Evolutionary conservation across 2,329 filamentous ascomycete genomes (phyloP).

Genomic region (Cylindrodendrum hubeiense): DNA sequence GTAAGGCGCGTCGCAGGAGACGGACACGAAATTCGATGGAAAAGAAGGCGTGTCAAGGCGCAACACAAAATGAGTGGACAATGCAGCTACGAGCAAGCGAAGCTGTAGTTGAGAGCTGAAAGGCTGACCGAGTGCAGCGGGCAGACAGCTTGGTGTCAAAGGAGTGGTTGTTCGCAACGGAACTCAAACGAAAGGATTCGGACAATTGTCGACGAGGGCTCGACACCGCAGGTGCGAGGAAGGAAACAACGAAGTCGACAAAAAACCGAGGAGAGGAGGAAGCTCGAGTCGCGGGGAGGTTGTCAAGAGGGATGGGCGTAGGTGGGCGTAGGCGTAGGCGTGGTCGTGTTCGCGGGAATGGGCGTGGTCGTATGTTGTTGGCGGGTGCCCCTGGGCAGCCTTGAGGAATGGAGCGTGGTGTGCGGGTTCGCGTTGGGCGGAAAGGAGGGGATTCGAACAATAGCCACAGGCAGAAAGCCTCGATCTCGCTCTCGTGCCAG

Average conservation of each 20-base stretch:
- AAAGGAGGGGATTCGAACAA: conserved; percentile 35
- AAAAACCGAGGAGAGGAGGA: background rate
- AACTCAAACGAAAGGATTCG: conserved; percentile 18
- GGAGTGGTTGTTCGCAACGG: conserved; percentile 36
- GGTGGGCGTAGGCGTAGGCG: conserved; percentile 11
- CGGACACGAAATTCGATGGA: conserved; percentile 11
- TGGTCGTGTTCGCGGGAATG: conserved; percentile 3
- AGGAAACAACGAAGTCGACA: conserved; percentile 24
- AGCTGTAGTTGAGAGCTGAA: conserved; percentile 35
- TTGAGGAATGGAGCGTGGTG: conserved; percentile 31
- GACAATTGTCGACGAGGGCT: conserved; percentile 25
- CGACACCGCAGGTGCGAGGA: conserved; percentile 45
- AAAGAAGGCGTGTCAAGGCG: conserved; percentile 25
- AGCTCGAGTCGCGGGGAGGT: background rate
- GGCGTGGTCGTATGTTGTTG: conserved; percentile 4
- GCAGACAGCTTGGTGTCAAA: conserved; percentile 33
- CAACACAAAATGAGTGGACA: conserved; percentile 30
- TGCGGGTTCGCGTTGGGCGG: conserved; percentile 34
- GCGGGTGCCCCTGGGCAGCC: conserved; percentile 33
- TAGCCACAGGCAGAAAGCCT: conserved; percentile 34
- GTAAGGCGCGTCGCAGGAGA: conserved; percentile 15
- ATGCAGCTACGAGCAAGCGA: conserved; percentile 34
- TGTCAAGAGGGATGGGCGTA: background rate
- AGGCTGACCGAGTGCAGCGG: conserved; percentile 43
- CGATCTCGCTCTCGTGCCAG: conserved; percentile 49